Base-by-base conservation (phyloP, 805 yeast species). In the Wickerhamomyces bisporus region DNA sequence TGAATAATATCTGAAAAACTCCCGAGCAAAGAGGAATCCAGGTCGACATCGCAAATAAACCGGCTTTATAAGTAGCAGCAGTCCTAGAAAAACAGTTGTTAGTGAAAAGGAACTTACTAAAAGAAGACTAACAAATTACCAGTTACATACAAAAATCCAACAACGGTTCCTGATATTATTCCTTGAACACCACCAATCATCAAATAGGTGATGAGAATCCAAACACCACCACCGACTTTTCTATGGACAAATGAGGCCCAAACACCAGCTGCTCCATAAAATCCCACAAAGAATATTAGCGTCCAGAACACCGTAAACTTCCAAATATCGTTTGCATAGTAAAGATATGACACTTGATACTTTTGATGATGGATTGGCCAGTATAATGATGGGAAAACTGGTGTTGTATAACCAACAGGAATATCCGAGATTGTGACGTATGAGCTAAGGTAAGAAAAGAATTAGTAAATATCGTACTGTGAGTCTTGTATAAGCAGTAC, bases 21-120 rank as follows among this genome's bases (percentile, higher is more conserved):
- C 79, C 94, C 77, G 89, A 86, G 39, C 83, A 73, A 47, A 91
- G 71, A 0, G 98, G 98, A 7, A 91, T 77, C 98, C 98, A 91
- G 0, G 97, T 86, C 11, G 94, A 81, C 94, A 93, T 86, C 17
- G 83, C 74, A 50, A 91, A 77, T 18, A 82, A 70, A 0, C 95
- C 95, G 0, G 95, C 79, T 38, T 72, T 68, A 62, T 89, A 89
- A 7, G 88, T 73, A 2, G 87, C 84, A 26, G 81, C 35, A n/a
- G 38, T 35, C 4, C 47, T 45, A 32, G n/a, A 16, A 14, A 12
- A 8, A 33, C 17, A 30, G 49, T 26, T 45, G 25, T 6, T n/a
- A 10, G 20, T 33, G n/a, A 49, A 39, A 34, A 38, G 31, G 35
- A n/a, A 20, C 15, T 24, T 16, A 9, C 17, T 27, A 32, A 38